Evolutionary conservation across 306 rosid species (phyloP).

Genomic region (Trifolium pratense): DNA sequence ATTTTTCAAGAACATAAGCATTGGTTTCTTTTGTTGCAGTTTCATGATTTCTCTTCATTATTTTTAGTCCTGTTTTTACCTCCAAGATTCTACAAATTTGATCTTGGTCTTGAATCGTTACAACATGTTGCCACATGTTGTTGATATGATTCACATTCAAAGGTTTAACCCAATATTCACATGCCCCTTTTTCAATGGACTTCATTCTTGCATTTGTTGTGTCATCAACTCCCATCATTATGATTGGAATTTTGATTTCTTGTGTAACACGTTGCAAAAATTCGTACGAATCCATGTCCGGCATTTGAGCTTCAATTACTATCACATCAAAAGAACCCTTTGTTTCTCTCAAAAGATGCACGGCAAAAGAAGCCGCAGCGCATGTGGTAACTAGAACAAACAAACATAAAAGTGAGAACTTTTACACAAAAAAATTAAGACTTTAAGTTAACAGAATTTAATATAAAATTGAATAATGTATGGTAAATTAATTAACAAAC

Average conservation of each 20-base stretch:
- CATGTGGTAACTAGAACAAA: background rate
- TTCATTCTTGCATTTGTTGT: background rate
- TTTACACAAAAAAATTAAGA: no score
- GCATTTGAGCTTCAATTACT: constrained; percentile 70
- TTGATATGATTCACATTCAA: background rate
- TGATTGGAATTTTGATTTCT: constrained; percentile 47
- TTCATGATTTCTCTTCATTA: constrained; percentile 47
- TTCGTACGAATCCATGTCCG: constrained; percentile 61
- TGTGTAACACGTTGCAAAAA: constrained; percentile 53
- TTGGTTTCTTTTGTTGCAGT: constrained; percentile 39
- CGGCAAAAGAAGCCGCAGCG: constrained; percentile 47
- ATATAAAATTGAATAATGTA: no score
- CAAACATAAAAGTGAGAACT: no score
- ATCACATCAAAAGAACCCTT: constrained; percentile 58
- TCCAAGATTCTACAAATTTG: constrained; percentile 34
- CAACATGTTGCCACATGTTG: background rate
- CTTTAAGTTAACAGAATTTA: no score
- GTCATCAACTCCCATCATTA: background rate
- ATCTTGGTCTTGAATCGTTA: background rate
- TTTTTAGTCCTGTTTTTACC: constrained; percentile 42
- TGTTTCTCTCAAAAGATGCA: constrained; percentile 55
- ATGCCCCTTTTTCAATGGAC: background rate
- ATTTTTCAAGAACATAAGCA: background rate
- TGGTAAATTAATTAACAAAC: background rate
- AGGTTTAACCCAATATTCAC: background rate